Evolutionary conservation across 1,139 yeast species (phyloP).

Genomic region (Tardiomyces digboiensis): DNA sequence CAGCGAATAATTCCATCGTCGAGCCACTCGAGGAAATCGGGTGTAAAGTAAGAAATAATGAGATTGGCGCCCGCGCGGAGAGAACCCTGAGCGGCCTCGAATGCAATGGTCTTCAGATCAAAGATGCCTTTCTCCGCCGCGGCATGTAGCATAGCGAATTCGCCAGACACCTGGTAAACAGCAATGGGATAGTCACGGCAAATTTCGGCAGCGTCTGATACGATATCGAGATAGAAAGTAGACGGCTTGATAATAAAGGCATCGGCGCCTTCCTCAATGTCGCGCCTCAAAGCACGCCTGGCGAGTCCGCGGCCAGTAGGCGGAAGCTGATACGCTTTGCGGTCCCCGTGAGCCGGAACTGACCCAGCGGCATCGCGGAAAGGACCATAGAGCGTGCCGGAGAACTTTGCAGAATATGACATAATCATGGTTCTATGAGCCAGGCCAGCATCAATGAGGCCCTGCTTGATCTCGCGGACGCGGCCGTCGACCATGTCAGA

Average conservation of each 20-base stretch:
- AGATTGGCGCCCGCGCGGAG: slow-evolving; percentile 95
- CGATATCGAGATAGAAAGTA: slow-evolving; percentile 85
- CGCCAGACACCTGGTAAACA: slow-evolving; percentile 97
- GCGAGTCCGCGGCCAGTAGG: slow-evolving; percentile 92
- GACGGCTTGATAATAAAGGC: slow-evolving; percentile 97
- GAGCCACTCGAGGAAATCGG: slow-evolving; percentile 94
- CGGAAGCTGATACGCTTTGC: slow-evolving; percentile 91
- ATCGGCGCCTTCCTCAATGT: slow-evolving; percentile 89
- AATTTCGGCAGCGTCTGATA: slow-evolving; percentile 76
- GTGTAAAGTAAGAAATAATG: slow-evolving; percentile 88
- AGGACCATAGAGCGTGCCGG: slow-evolving; percentile 92
- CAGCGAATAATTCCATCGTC: slow-evolving; percentile 22
- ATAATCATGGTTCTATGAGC: slow-evolving; percentile 86
- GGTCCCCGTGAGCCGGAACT: slow-evolving; percentile 81
- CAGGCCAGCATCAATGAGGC: slow-evolving; percentile 70
- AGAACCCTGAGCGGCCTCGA: slow-evolving; percentile 86
- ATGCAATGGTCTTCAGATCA: slow-evolving; percentile 82
- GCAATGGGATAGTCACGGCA: slow-evolving; percentile 84
- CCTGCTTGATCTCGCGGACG: slow-evolving; percentile 76
- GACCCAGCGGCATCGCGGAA: slow-evolving; percentile 97
- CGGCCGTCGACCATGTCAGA: slow-evolving; percentile 98
- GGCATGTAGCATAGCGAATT: slow-evolving; percentile 96
- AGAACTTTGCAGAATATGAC: slow-evolving; percentile 92
- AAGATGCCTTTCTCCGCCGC: slow-evolving; percentile 95
- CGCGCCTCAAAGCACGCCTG: slow-evolving; percentile 80